Evolutionary conservation across 345 rosid genomes (phyloP), one percentile per base, ranked within the genome.

Genomic region (Melaleuca alternifolia): DNA sequence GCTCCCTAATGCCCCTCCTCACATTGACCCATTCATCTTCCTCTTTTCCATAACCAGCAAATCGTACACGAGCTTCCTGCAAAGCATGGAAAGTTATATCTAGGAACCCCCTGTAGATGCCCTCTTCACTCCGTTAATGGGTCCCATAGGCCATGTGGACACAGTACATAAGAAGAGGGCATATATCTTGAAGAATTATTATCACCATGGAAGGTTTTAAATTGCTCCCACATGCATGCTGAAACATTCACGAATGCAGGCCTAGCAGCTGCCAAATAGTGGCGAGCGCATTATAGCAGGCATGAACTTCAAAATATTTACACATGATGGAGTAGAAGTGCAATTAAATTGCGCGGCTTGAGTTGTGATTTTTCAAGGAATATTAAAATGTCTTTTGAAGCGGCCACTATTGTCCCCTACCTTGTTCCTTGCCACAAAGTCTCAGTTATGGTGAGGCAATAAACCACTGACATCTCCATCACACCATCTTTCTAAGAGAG

Each of bases 1-100:
- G 93, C 87, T 94, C 94, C 23, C 99, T 94, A 65, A 97, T 91
- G 59, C 86, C 92, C 10, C 51, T 85, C 87, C 82, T 92, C 65
- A 97, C 94, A 48, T 91, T 93, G 84, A 97, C 96, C 99, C 99
- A 97, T 89, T 97, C 99, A 86, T 97, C 99, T 30, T 97, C 93
- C 57, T 87, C 65, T 56, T 94, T 92, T 57, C 87, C 87, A 33
- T 90, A 97, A 15, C 99, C 98, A 85, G 96, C 84, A 88, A 91
- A 97, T 26, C 99, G 91, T 52, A 94, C 96, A 84, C 98, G 98
- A 48, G 90, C 99, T 92, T 95, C 98, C 99, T 97, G 91, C 21
- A 89, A 82, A 71, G 51, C 56, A n/a, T 62, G 50, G 48, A 56
- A 28, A 11, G 83, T n/a, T 50, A n/a, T 83, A 84, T 85, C 54